Conservation (phyloP, 805 yeast genomes). For the Barnettozyma wickerhamii region DNA sequence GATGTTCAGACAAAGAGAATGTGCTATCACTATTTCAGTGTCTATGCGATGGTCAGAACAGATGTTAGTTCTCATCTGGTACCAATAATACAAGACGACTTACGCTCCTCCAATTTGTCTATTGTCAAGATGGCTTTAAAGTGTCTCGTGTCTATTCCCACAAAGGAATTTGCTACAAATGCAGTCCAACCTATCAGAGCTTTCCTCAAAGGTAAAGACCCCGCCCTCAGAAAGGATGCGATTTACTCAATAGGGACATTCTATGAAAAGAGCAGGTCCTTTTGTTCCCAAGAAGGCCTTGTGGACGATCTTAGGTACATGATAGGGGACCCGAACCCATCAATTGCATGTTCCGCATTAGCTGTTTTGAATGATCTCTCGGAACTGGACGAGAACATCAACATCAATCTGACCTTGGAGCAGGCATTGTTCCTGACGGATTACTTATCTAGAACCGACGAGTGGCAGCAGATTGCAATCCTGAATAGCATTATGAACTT, state of each 20-base stretch:
- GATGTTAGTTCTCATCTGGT: conserved; percentile 51
- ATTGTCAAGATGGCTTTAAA: conserved; percentile 59
- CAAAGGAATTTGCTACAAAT: conserved; percentile 45
- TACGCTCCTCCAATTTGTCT: conserved; percentile 41
- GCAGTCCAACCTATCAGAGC: conserved; percentile 36
- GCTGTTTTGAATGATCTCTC: conserved; percentile 64
- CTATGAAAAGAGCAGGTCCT: conserved; percentile 48
- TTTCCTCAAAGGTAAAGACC: conserved; percentile 43
- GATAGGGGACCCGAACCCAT: conserved; percentile 51
- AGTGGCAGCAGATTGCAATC: conserved; percentile 73
- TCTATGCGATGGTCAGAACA: conserved; percentile 57
- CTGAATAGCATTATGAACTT: conserved; percentile 61
- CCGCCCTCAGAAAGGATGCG: conserved; percentile 64
- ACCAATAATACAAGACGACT: conserved; percentile 50
- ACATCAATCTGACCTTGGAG: conserved; percentile 46
- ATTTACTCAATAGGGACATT: conserved; percentile 65
- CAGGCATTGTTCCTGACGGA: conserved; percentile 42
- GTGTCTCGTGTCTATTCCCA: conserved; percentile 57
- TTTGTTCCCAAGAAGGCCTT: conserved; percentile 40
- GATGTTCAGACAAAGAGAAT: conserved; percentile 70
- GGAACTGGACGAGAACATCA: conserved; percentile 46
- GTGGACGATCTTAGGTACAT: conserved; percentile 46
- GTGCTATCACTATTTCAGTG: conserved; percentile 61
- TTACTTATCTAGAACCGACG: conserved; percentile 24
- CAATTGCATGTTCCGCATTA: conserved; percentile 68